These are phyloP conservation scores for Castanea sativa DNA, from an alignment of 306 rosid species.

Conservation along the genomic window DNA sequence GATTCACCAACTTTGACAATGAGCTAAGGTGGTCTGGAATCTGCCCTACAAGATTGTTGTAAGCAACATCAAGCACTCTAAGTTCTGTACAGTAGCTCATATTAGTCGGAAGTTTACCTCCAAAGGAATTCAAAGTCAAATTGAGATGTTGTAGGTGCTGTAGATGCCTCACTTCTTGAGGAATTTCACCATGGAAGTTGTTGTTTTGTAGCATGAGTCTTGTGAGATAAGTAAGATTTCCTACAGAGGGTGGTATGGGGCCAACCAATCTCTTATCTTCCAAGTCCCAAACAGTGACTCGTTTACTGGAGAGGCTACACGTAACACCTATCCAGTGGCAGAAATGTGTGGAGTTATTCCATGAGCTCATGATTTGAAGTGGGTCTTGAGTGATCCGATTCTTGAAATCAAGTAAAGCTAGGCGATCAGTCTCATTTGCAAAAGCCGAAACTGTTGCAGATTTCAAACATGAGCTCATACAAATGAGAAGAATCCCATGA, in stretches of 20 bases:
- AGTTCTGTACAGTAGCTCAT: slow-evolving; percentile 24
- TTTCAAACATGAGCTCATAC: slow-evolving; percentile 14
- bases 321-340: slow-evolving; percentile 17
- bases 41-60: slow-evolving; percentile 4
- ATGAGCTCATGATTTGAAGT: slow-evolving; percentile 27
- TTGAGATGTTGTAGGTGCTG: slow-evolving; percentile 14
- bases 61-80: not conserved
- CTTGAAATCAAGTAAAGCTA: slow-evolving; percentile 40
- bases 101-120: slow-evolving; percentile 39
- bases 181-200: slow-evolving; percentile 18
- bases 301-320: slow-evolving; percentile 11
- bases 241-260: slow-evolving; percentile 33
- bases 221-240: slow-evolving; percentile 42
- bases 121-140: slow-evolving; percentile 16
- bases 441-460: not conserved
- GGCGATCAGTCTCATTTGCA: slow-evolving; percentile 33
- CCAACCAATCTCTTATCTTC: slow-evolving; percentile 10
- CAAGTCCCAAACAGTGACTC: slow-evolving; percentile 19
- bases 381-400: slow-evolving; percentile 28
- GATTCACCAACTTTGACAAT: not conserved
- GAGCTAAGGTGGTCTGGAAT: slow-evolving; percentile 8
- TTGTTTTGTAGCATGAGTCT: slow-evolving; percentile 8
- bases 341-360: slow-evolving; percentile 37
- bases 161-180: slow-evolving; percentile 16
- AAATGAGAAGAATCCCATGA: slow-evolving; percentile 5